Percentiles rank a stretch among this genome's conserved stretches.
These are phyloP conservation scores for Dendrothele bispora DNA, from an alignment of 768 basidiomycete species.

Conservation along the genomic window DNA sequence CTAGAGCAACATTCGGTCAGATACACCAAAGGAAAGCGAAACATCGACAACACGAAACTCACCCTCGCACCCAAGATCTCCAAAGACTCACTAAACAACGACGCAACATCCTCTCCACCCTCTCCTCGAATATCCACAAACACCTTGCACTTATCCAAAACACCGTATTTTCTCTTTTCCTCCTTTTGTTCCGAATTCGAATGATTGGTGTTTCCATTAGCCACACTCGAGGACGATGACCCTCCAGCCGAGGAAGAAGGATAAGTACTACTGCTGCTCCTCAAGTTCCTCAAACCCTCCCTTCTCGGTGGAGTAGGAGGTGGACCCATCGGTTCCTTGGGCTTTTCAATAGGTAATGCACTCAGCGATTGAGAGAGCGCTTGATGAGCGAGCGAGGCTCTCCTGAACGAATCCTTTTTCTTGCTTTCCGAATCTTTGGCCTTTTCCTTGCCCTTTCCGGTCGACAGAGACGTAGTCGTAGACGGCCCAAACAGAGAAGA, in stretches of 20 bases:
- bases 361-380: slow-evolving; percentile 63
- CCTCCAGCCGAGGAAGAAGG: slow-evolving; percentile 25
- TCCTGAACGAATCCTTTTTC: slow-evolving; percentile 42
- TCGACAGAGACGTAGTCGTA: no score
- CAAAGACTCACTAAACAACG: slow-evolving; percentile 82
- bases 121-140: slow-evolving; percentile 90
- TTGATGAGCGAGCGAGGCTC: slow-evolving; percentile 60
- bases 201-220: slow-evolving; percentile 14
- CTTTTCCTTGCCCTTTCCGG: slow-evolving; percentile 35
- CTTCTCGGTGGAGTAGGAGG: slow-evolving; percentile 44
- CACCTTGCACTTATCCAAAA: slow-evolving; percentile 72
- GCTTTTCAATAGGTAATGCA: slow-evolving; percentile 42
- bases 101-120: slow-evolving; percentile 78
- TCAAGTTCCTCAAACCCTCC: slow-evolving; percentile 35
- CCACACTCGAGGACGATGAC: slow-evolving; percentile 17
- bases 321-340: slow-evolving; percentile 42
- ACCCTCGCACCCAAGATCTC: slow-evolving; percentile 81
- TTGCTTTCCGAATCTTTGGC: slow-evolving; percentile 22
- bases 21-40: not conserved
- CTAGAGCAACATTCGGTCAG: slow-evolving; percentile 28
- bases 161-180: slow-evolving; percentile 31
- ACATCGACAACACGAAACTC: slow-evolving; percentile 18
- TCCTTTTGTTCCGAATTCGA: slow-evolving; percentile 18
- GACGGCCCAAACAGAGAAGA: no score
- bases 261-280: slow-evolving; percentile 41